A percentile compares a stretch with the other conserved stretches of the same genome.
phyloP scores from a whole-genome alignment of 139 green algal genomes.

The Tetradesmus lagerheimii region DNA sequence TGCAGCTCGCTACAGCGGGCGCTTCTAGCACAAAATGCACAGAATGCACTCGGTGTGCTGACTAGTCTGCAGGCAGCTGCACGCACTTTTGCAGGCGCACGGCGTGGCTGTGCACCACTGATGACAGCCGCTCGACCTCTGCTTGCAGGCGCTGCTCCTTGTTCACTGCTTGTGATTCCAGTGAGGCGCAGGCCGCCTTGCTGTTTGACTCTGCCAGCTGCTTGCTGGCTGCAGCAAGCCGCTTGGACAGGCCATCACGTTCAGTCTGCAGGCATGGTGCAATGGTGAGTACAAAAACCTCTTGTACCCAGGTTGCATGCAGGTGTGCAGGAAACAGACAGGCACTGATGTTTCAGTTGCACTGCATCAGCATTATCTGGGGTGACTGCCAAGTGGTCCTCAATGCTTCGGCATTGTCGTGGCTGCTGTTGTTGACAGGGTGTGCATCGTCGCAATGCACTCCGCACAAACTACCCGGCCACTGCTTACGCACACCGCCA shows the following conservation, averaged over 20 bases:
- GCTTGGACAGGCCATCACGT: conserved; percentile 2
- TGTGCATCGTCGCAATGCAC: background rate
- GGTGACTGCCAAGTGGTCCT: background rate
- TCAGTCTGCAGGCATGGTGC: conserved; percentile 6
- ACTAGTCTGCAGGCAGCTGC: too few relatives aligned
- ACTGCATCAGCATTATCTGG: background rate
- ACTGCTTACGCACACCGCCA: too few relatives aligned
- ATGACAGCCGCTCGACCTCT: conserved; percentile 32
- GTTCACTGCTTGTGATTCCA: background rate
- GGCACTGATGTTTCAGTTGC: background rate
- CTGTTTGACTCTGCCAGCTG: background rate
- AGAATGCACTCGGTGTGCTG: too few relatives aligned
- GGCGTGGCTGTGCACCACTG: conserved; percentile 25
- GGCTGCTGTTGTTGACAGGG: background rate
- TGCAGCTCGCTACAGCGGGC: too few relatives aligned
- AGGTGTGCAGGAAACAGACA: background rate
- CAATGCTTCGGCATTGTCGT: background rate
- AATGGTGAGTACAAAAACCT: background rate
- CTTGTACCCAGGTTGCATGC: too few relatives aligned
- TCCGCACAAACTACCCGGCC: too few relatives aligned
- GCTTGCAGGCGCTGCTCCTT: conserved; percentile 29
- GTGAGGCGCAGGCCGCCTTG: background rate
- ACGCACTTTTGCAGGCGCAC: conserved; percentile 38
- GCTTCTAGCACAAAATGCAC: background rate
- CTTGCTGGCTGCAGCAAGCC: conserved; percentile 11